These are phyloP conservation scores for Neopestalotiopsis rosae DNA, from an alignment of 2,329 filamentous ascomycete genomes.

Conservation along the genomic window DNA sequence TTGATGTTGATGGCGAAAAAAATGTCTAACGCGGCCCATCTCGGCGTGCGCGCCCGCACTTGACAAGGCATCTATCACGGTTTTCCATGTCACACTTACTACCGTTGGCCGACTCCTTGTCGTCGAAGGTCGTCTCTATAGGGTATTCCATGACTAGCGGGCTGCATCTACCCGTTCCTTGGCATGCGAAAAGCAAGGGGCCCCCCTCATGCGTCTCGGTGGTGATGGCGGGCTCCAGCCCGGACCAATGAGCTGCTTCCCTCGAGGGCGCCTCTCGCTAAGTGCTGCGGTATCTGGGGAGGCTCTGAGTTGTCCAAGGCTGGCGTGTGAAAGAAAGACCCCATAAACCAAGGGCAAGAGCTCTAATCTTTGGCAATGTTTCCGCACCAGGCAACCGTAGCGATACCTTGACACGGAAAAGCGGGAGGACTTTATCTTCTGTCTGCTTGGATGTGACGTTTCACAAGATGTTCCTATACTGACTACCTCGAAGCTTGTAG, in stretches of 20 bases:
- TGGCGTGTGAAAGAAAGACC: background rate
- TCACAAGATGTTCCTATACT: background rate
- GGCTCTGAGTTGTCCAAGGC: background rate
- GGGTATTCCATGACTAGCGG: background rate
- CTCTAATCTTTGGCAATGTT: background rate
- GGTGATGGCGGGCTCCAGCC: background rate
- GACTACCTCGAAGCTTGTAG: background rate
- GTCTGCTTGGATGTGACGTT: background rate
- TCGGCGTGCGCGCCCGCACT: background rate
- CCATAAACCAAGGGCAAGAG: background rate
- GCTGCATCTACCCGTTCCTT: slow-evolving; percentile 12
- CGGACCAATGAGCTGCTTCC: background rate
- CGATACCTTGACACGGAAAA: background rate
- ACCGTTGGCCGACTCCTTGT: background rate
- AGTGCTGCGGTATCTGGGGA: background rate
- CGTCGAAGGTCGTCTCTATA: background rate
- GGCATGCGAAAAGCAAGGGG: background rate
- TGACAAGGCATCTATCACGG: background rate
- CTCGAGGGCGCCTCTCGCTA: background rate
- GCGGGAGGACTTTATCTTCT: background rate
- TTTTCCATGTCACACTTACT: background rate
- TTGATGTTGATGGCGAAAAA: background rate
- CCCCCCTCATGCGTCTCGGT: background rate
- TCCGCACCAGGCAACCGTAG: background rate
- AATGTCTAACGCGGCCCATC: background rate